Percentiles rank a stretch among this genome's conserved stretches.
These are phyloP conservation scores for Talaromyces liani DNA, from an alignment of 495 filamentous ascomycete genomes.

Conservation along the genomic window DNA sequence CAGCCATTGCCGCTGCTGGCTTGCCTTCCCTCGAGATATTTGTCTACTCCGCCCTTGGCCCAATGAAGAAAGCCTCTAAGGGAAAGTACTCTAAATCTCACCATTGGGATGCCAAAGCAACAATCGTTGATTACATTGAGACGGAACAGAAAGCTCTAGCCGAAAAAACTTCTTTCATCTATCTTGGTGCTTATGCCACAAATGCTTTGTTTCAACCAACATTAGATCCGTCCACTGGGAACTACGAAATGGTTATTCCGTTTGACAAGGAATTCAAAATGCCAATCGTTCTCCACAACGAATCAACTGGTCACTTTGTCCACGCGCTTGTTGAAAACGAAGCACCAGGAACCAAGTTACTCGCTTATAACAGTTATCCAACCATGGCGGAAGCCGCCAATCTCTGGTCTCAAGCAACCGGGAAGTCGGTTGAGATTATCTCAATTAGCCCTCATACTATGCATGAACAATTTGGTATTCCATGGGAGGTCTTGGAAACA, in stretches of 20 bases:
- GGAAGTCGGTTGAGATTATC: conserved; percentile 20
- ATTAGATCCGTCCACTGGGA: conserved; percentile 14
- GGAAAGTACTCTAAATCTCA: conserved; percentile 31
- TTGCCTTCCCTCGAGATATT: conserved; percentile 40
- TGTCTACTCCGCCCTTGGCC: conserved; percentile 32
- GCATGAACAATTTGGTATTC: conserved; percentile 24
- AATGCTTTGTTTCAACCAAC: conserved; percentile 28
- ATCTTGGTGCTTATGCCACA: conserved; percentile 23
- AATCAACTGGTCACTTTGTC: conserved; percentile 33
- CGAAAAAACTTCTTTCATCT: conserved; percentile 20
- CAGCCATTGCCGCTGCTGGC: conserved; percentile 40
- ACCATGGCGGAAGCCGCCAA: conserved; percentile 21
- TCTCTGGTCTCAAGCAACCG: conserved; percentile 26
- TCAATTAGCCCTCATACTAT: conserved; percentile 20
- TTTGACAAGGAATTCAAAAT: conserved; percentile 18
- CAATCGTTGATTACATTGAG: conserved; percentile 32
- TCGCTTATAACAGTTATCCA: conserved; percentile 35
- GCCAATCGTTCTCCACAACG: conserved; percentile 30
- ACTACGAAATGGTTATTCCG: conserved; percentile 21
- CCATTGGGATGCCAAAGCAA: conserved; percentile 35
- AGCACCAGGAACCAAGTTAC: conserved; percentile 25
- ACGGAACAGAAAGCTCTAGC: conserved; percentile 16
- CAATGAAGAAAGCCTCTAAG: conserved; percentile 23
- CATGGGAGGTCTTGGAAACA: conserved; percentile 29
- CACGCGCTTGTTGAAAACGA: conserved; percentile 33